Evolutionary conservation across 31 red algal genomes (phyloP).

Genomic region (Porphyra umbilicalis): DNA sequence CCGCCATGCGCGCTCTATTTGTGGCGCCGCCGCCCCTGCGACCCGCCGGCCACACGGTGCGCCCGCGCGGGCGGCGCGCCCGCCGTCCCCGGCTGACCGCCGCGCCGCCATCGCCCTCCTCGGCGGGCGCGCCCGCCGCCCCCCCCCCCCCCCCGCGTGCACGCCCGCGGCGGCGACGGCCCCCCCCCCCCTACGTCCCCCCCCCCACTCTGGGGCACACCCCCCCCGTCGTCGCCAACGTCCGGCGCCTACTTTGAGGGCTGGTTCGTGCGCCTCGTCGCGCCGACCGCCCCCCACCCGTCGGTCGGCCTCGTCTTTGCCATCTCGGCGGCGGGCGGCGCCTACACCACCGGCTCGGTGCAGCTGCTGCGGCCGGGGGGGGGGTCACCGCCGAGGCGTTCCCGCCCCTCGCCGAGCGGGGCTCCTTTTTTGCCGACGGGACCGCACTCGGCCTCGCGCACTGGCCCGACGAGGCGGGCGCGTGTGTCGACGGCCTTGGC

Average conservation of each 20-base stretch:
- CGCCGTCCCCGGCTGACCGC: no score
- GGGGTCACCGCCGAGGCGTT: not conserved
- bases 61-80: no score
- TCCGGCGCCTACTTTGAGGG: constrained; percentile 6
- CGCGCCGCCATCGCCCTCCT: no score
- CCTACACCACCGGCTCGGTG: not conserved
- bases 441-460: not conserved
- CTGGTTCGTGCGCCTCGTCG: constrained; percentile 8
- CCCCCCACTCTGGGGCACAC: not conserved
- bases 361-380: not conserved
- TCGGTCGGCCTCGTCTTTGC: not conserved
- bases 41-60: no score
- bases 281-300: not conserved
- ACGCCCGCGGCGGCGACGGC: no score
- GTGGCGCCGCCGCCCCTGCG: no score
- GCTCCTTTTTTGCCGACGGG: not conserved
- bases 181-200: not conserved
- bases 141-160: no score
- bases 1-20: no score
- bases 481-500: not conserved
- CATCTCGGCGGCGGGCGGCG: not conserved
- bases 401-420: not conserved
- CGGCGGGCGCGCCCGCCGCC: no score
- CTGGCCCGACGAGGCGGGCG: not conserved
- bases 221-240: not conserved